Conservation (phyloP, 2,329 filamentous ascomycete species). For the Sordariomycetes sp. region DNA sequence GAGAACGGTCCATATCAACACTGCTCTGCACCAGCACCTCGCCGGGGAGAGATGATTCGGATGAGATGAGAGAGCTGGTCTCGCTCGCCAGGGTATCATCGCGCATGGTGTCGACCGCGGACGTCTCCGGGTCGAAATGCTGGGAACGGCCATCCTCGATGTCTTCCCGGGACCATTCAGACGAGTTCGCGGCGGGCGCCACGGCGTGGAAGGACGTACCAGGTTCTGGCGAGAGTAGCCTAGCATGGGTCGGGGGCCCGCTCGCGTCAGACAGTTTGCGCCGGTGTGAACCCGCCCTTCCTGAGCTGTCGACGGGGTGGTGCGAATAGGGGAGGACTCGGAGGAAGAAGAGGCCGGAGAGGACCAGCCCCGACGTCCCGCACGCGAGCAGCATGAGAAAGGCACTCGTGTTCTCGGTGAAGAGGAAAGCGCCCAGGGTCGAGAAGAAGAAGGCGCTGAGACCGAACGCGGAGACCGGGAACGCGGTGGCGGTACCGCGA, state of each 20-base stretch:
- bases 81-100: slow-evolving; percentile 50
- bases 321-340: slow-evolving; percentile 54
- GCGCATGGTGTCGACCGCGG: slow-evolving; percentile 3
- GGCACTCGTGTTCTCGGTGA: slow-evolving; percentile 71
- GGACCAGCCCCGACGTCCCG: slow-evolving; percentile 67
- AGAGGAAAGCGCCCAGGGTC: slow-evolving; percentile 61
- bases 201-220: slow-evolving; percentile 45
- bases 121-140: not conserved
- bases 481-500: slow-evolving; percentile 86
- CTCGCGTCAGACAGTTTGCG: not conserved
- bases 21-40: slow-evolving; percentile 44
- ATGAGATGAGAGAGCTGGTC: slow-evolving; percentile 70
- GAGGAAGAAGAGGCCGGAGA: slow-evolving; percentile 76
- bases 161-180: slow-evolving; percentile 10
- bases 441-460: slow-evolving; percentile 97
- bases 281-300: slow-evolving; percentile 25
- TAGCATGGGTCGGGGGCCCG: slow-evolving; percentile 8
- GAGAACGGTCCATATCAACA: slow-evolving; percentile 64
- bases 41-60: slow-evolving; percentile 38
- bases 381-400: slow-evolving; percentile 72
- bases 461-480: slow-evolving; percentile 86
- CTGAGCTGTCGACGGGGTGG: slow-evolving; percentile 41
- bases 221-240: slow-evolving; percentile 37
- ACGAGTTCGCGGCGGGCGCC: slow-evolving; percentile 13
- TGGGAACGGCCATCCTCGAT: not conserved